Evolutionary conservation across 495 filamentous ascomycete genomes (phyloP).

Genomic region (Penicillium salamii): DNA sequence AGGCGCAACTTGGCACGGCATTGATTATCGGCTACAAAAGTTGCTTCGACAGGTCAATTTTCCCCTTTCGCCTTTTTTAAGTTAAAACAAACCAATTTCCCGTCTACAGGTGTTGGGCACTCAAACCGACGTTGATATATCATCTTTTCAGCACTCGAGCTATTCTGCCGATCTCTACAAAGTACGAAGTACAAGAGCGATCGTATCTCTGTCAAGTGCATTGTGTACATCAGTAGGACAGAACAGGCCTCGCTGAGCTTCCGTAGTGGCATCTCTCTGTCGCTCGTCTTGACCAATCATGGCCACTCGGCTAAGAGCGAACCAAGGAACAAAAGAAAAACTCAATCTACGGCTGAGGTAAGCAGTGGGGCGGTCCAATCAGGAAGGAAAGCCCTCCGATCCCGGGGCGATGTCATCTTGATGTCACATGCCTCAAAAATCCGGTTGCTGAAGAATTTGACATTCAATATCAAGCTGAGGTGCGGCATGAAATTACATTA

Average conservation of each 20-base stretch:
- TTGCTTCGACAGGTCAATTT: slow-evolving; percentile 2
- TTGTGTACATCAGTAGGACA: slow-evolving; percentile 5
- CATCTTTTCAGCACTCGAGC: neutral
- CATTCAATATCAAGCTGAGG: no score
- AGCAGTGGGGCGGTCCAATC: neutral
- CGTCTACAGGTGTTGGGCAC: no score
- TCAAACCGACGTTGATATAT: neutral
- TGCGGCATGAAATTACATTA: no score
- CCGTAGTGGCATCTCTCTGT: neutral
- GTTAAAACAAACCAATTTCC: no score
- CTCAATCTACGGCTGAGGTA: slow-evolving; percentile 3
- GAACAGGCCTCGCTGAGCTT: neutral
- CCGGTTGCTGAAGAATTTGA: neutral
- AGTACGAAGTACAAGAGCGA: no score
- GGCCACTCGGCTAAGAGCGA: neutral
- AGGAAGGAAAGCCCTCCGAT: neutral
- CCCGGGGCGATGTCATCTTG: neutral
- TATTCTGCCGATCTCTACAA: neutral
- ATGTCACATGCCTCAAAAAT: neutral
- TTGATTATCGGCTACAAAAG: neutral
- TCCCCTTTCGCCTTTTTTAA: no score
- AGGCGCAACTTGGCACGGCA: slow-evolving; percentile 1
- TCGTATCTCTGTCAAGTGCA: slow-evolving; percentile 1
- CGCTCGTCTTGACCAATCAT: neutral
- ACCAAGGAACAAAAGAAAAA: no score